Evolutionary conservation across 345 rosid genomes (phyloP), one percentile per base, ranked within the genome.

Genomic region (Conringia planisiliqua): DNA sequence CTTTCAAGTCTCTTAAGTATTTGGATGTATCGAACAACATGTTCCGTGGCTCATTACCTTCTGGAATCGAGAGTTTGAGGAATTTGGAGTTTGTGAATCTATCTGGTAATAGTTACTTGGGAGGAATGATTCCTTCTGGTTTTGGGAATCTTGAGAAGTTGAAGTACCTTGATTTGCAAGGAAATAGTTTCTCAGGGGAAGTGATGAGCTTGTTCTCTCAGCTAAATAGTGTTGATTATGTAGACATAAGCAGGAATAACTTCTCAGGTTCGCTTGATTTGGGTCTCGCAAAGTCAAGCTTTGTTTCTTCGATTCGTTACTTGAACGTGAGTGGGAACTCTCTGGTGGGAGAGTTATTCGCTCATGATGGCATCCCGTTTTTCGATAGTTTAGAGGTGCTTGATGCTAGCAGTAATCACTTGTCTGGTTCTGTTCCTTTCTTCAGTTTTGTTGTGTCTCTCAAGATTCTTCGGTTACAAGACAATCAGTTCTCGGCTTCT

Each of bases 301-400:
- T 93, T 79, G 79, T 90, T 81, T 86, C 98, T 36, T 81, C 86
- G 0, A 70, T 93, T 78, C 83, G 77, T 54, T 78, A 85, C 76
- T 58, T 90, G 75, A 90, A 90, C 64, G 65, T 87, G 46, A 90
- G 98, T 82, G 74, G 68, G 47, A 90, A 92, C 72, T 52, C 81
- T 60, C 62, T 93, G 76, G 81, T 22, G 17, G 97, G 96, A 12
- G 65, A 85, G 82, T 86, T 89, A 66, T 90, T 90, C 68, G 85
- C 90, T 73, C 89, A 88, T 66, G 98, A 88, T 69, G 96, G 93
- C 51, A 80, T 87, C 73, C 89, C 96, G 2, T 93, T 59, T 84
- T 93, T 93, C 38, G 97, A 90, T 79, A 88, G 88, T 66, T 80
- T 90, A 70, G 96, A 93, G 76, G 97, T 89, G 69, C 84, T 93